Evolutionary conservation across 1,284 basidiomycete species (phyloP).

Genomic region (Ustilago loliicola): DNA sequence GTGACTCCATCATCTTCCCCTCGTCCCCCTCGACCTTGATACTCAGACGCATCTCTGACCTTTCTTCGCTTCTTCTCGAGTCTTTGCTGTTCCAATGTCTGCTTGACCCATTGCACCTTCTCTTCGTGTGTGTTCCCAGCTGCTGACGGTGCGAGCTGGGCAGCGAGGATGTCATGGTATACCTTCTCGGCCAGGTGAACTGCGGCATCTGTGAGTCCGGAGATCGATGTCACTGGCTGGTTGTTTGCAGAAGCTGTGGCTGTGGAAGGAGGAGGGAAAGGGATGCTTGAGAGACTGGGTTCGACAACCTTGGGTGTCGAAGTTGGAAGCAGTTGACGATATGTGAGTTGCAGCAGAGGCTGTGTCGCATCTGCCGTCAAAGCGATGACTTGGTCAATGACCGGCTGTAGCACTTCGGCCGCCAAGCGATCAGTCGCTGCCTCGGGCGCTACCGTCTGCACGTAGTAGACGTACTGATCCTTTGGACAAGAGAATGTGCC

Average conservation of each 20-base stretch:
- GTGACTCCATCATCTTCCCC: slow-evolving; percentile 45
- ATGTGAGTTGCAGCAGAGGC: slow-evolving; percentile 40
- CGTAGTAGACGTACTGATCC: slow-evolving; percentile 72
- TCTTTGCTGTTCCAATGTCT: slow-evolving; percentile 76
- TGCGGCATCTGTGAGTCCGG: slow-evolving; percentile 32
- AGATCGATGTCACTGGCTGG: slow-evolving; percentile 30
- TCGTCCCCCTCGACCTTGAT: slow-evolving; percentile 56
- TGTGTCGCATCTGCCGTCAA: slow-evolving; percentile 4
- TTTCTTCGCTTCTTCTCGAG: slow-evolving; percentile 72
- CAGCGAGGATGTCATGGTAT: slow-evolving; percentile 70
- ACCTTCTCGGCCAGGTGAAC: slow-evolving; percentile 31
- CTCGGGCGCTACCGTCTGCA: slow-evolving; percentile 33
- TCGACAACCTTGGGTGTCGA: background rate
- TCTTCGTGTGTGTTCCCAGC: slow-evolving; percentile 13
- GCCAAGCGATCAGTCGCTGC: background rate
- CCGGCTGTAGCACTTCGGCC: slow-evolving; percentile 21
- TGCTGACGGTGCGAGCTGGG: background rate
- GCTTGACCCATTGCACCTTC: slow-evolving; percentile 73
- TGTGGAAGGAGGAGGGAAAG: slow-evolving; percentile 28
- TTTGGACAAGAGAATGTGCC: slow-evolving; percentile 86
- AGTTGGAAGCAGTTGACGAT: slow-evolving; percentile 19
- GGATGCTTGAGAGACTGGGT: slow-evolving; percentile 18
- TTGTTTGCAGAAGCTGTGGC: background rate
- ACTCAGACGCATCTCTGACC: slow-evolving; percentile 52
- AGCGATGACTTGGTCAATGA: slow-evolving; percentile 27